Percentiles rank a stretch among this genome's conserved stretches.
Evolutionary conservation across 2,329 filamentous ascomycete genomes (phyloP).

Genomic region (Botrytis byssoidea): DNA sequence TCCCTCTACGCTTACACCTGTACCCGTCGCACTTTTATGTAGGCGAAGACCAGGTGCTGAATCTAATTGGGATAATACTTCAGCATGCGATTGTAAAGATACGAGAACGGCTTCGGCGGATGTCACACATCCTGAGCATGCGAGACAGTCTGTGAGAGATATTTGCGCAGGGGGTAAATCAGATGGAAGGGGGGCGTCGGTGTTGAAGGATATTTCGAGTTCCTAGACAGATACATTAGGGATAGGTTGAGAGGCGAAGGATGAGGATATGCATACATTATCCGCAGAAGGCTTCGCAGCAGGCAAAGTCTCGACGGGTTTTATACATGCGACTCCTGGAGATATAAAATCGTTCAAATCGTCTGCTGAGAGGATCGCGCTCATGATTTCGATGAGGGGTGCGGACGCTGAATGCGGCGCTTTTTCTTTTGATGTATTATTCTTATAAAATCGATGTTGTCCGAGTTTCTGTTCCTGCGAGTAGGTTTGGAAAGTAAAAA

Average conservation of each 20-base stretch:
- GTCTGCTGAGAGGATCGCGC: conserved; percentile 93
- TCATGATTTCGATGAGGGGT: conserved; percentile 63
- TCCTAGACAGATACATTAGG: conserved; percentile 23
- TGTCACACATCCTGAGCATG: conserved; percentile 96
- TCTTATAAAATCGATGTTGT: neutral
- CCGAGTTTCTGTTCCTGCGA: neutral
- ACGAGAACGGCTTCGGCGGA: conserved; percentile 97
- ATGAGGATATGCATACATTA: conserved; percentile 41
- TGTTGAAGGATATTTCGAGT: conserved; percentile 92
- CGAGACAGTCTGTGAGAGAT: conserved; percentile 93
- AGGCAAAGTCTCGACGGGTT: conserved; percentile 91
- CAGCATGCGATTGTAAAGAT: conserved; percentile 86
- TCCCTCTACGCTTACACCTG: conserved; percentile 48
- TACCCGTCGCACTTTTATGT: conserved; percentile 29
- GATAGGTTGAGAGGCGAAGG: neutral
- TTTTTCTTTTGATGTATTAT: neutral
- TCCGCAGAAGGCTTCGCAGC: conserved; percentile 48
- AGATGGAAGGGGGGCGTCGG: conserved; percentile 59
- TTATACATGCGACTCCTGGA: conserved; percentile 96
- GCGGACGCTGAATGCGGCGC: conserved; percentile 29
- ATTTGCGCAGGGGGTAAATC: conserved; percentile 77
- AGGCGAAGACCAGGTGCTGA: conserved; percentile 50
- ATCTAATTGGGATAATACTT: conserved; percentile 83
- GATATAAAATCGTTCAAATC: conserved; percentile 99
- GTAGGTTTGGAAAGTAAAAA: neutral